Evolutionary conservation across 116 monocot genomes (phyloP), one percentile per base, ranked within the genome.

Genomic region (Papilionanthe hybrid): DNA sequence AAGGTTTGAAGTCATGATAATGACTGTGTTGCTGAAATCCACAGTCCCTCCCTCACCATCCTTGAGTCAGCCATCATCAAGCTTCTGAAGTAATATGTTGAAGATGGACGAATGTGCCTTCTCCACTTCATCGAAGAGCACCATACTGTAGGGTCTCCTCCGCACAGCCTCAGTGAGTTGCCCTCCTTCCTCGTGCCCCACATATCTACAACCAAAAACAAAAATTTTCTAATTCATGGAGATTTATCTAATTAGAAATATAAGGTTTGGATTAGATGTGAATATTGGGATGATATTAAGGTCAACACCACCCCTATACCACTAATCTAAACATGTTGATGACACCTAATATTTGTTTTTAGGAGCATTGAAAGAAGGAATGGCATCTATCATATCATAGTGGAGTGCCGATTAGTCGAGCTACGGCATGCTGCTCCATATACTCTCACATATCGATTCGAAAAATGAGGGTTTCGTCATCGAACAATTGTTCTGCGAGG

Each of bases 171-270:
- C 91, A 0, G 93, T 96, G 68, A 96, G 74, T 55, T 96, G 93
- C 19, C 96, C 96, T 19, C 96, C 96, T 82, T 96, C 96, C 22
- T 96, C 96, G 42, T 96, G 90, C 19, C 96, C 96, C 50, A 96
- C 92, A 72, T 96, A 96, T 17, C 93, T 93, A 49, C 23, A 65
- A 7, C 2, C 65, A 9, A 25, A 9, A 65, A 65, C 22, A 42
- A 78, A 79, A 23, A 25, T 9, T 4, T 37, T 37, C 72, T 72
- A 76, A 25, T 66, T 27, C 44, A 43, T 72, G 43, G 55, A 37
- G 0, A 72, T 53, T 44, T 8, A 29, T 53, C 65, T 17, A 29
- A 45, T 43, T 75, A 37, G 4, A 37, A 37, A 37, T 37, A 27
- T 15, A 18, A 77, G 17, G 17, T 3, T 48, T 7, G 50, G 44